phyloP scores from a whole-genome alignment of 2,329 filamentous ascomycete genomes.

The Sphaerulina vaccinii region DNA sequence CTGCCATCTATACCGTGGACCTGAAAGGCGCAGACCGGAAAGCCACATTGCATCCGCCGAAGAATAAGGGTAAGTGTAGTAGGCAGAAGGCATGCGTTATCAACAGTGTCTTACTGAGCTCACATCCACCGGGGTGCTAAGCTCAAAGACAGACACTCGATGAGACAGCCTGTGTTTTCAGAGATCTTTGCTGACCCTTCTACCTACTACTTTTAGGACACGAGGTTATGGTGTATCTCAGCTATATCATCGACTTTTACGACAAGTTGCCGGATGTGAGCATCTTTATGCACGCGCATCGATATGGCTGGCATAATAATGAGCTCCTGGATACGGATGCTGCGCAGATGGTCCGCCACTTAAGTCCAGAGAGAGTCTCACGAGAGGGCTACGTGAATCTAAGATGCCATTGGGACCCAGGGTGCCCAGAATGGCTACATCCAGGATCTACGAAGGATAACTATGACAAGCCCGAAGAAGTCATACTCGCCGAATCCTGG shows the following conservation, averaged over 20 bases:
- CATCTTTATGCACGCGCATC: conserved; percentile 63
- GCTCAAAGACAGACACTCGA: no score
- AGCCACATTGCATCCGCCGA: conserved; percentile 50
- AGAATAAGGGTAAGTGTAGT: no score
- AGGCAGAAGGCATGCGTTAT: no score
- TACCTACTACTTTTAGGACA: no score
- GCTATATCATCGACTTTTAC: conserved; percentile 63
- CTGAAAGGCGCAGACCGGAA: conserved; percentile 34
- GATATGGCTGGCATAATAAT: conserved; percentile 59
- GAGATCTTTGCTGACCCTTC: no score
- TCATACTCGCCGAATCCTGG: conserved; percentile 47
- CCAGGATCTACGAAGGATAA: conserved; percentile 42
- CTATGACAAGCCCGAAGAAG: conserved; percentile 45
- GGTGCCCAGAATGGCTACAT: conserved; percentile 57
- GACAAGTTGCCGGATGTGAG: conserved; percentile 57
- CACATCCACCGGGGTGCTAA: no score
- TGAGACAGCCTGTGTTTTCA: no score
- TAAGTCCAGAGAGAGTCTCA: conserved; percentile 49
- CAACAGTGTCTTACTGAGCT: no score
- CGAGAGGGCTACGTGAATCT: conserved; percentile 56
- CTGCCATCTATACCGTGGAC: conserved; percentile 55
- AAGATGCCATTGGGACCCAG: conserved; percentile 55
- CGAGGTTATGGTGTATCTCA: conserved; percentile 62
- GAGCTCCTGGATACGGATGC: conserved; percentile 48
- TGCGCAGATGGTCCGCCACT: conserved; percentile 45